Conservation (phyloP, 768 basidiomycete genomes). For the Pleurotus citrinopileatus region DNA sequence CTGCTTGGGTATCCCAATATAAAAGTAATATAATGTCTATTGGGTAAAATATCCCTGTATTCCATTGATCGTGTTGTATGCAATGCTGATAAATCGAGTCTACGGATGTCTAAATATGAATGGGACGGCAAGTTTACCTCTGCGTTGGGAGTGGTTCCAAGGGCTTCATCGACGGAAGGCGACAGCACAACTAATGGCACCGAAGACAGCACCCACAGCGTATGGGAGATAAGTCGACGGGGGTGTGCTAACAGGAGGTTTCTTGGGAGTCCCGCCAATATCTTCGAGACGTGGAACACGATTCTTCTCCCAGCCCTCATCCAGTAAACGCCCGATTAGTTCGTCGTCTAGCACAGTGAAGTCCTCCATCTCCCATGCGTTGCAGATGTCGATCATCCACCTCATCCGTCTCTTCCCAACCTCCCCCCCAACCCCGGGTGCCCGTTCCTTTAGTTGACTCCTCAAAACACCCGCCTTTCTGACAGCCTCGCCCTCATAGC, state of each 20-base stretch:
- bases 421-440: constrained; percentile 79
- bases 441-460: constrained; percentile 67
- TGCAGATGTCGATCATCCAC: constrained; percentile 90
- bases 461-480: constrained; percentile 76
- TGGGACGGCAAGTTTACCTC: no score
- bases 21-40: no score
- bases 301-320: constrained; percentile 83
- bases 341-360: constrained; percentile 67
- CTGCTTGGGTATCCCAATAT: no score
- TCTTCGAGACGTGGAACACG: constrained; percentile 42
- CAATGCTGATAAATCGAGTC: no score
- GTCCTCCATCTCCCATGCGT: constrained; percentile 81
- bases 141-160: not conserved
- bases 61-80: no score
- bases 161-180: not conserved
- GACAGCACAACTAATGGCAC: constrained; percentile 5
- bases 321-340: constrained; percentile 63
- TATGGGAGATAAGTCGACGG: constrained; percentile 1
- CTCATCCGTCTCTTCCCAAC: constrained; percentile 80
- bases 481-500: constrained; percentile 73
- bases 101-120: no score
- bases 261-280: constrained; percentile 28
- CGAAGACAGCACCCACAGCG: not conserved
- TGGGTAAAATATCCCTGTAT: no score
- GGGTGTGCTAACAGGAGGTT: not conserved